Base-by-base conservation (phyloP, 2,329 filamentous ascomycete species). In the Lecanicillium sp. region DNA sequence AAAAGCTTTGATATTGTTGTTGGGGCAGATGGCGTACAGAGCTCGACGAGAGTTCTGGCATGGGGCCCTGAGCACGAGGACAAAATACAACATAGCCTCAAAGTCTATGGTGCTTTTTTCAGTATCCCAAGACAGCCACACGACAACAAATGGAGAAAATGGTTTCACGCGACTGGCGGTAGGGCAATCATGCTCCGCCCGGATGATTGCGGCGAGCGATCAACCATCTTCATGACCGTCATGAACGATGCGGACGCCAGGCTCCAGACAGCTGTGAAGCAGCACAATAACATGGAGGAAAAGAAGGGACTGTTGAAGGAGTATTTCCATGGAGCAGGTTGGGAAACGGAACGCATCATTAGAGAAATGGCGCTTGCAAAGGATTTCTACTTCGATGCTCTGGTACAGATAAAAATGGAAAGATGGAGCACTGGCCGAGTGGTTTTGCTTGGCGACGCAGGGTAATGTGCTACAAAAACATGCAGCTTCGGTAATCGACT, bases 1-100 rank as follows among this genome's bases (percentile, higher is more conserved):
- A 62, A 63, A 6, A 57, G 56, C 1, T 81, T 68, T 51, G 77
- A 81, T 55, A 51, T 81, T 0, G 60, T 81, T 0, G 67, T 81
- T 36, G 77, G 72, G 10, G 75, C 77, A 3, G 78, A 82, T 54
- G 78, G 78, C 0, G 69, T 73, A 27, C 65, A 68, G 8, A 79
- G 74, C 3, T 66, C 65, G 24, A 70, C 73, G n/a, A 66, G 74
- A 8, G 64, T 60, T n/a, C 56, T 63, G 33, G 60, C 69, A 5
- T 57, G 66, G 53, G 61, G 62, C 9, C 49, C 55, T 8, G 56
- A 57, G 4, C 56, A 55, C 7, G 58, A 59, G 15, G 49, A 58
- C 2, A 53, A 56, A 3, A 44, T 55, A 7, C 60, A 66, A 26
- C 59, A 59, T 17, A 54, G 52, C 15, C 53, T 67, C 12, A 58